Evolutionary conservation across 2,329 filamentous ascomycete species (phyloP).

Genomic region (Cercospora berteroae): DNA sequence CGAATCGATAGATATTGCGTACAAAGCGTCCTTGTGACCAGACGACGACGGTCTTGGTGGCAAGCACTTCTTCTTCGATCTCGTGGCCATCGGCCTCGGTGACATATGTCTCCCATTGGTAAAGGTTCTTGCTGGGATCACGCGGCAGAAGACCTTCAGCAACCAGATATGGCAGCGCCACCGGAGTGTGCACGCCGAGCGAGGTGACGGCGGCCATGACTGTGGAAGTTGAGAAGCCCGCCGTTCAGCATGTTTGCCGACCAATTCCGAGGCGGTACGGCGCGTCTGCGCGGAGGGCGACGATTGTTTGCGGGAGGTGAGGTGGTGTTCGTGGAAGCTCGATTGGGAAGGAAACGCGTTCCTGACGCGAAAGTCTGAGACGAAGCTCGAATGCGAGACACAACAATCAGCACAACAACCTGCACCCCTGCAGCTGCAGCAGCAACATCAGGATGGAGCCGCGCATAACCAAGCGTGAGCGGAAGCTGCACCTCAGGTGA

Average conservation of each 20-base stretch:
- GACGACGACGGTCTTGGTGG: constrained; percentile 71
- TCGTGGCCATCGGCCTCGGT: constrained; percentile 41
- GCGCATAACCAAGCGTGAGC: constrained; percentile 33
- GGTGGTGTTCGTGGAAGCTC: background rate
- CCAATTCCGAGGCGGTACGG: background rate
- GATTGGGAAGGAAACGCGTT: constrained; percentile 1
- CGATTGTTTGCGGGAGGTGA: constrained; percentile 3
- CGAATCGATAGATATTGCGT: constrained; percentile 80
- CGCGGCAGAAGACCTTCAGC: constrained; percentile 72
- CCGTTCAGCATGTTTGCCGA: constrained; percentile 22
- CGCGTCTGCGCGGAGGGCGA: background rate
- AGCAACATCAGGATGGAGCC: constrained; percentile 26
- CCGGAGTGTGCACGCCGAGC: constrained; percentile 84
- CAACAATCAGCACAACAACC: constrained; percentile 15
- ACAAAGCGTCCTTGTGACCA: constrained; percentile 88
- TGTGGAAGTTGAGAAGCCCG: background rate
- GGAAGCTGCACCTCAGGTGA: constrained; percentile 38
- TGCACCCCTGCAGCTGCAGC: constrained; percentile 12
- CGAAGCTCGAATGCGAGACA: constrained; percentile 5
- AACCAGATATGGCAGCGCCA: constrained; percentile 78
- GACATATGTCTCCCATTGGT: constrained; percentile 70
- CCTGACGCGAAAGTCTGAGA: constrained; percentile 3
- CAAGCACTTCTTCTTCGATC: constrained; percentile 74
- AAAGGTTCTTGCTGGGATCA: constrained; percentile 64
- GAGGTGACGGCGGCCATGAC: constrained; percentile 87